Conservation (phyloP, 805 yeast species). For the Schwanniomyces yamadae region DNA sequence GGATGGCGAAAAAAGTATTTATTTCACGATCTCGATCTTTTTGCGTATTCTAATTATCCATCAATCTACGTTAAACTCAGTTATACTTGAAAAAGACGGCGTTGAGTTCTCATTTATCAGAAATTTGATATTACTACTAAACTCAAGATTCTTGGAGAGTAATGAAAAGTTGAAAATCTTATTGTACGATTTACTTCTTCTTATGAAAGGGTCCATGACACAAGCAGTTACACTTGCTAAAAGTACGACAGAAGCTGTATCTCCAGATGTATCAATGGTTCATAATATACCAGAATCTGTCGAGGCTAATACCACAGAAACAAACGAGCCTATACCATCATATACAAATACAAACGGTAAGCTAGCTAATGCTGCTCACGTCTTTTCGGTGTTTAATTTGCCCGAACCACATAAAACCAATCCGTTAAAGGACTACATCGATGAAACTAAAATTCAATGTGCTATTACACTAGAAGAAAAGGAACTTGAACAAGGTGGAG, state of each 20-base stretch:
- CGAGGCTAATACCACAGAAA: constrained; percentile 4
- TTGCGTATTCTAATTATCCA: constrained; percentile 60
- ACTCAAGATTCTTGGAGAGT: constrained; percentile 38
- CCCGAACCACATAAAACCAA: constrained; percentile 28
- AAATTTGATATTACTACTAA: constrained; percentile 46
- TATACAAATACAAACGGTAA: constrained; percentile 1
- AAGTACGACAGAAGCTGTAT: constrained; percentile 7
- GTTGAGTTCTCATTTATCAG: constrained; percentile 47
- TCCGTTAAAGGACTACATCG: constrained; percentile 17
- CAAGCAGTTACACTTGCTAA: constrained; percentile 12
- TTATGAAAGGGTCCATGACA: constrained; percentile 45
- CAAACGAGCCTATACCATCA: neutral
- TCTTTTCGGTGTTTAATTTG: constrained; percentile 23
- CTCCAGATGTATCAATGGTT: neutral
- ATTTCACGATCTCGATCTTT: constrained; percentile 44
- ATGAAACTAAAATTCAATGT: constrained; percentile 15
- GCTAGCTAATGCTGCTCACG: constrained; percentile 4
- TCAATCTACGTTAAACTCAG: constrained; percentile 46
- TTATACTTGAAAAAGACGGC: constrained; percentile 40
- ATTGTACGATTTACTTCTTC: constrained; percentile 56
- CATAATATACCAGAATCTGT: constrained; percentile 1
- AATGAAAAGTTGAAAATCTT: constrained; percentile 53
- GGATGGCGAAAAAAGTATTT: constrained; percentile 7
- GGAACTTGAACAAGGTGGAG: constrained; percentile 33
- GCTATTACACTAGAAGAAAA: constrained; percentile 28